Evolutionary conservation across 2,329 filamentous ascomycete species (phyloP).

Genomic region (Fusarium odoratissimum): DNA sequence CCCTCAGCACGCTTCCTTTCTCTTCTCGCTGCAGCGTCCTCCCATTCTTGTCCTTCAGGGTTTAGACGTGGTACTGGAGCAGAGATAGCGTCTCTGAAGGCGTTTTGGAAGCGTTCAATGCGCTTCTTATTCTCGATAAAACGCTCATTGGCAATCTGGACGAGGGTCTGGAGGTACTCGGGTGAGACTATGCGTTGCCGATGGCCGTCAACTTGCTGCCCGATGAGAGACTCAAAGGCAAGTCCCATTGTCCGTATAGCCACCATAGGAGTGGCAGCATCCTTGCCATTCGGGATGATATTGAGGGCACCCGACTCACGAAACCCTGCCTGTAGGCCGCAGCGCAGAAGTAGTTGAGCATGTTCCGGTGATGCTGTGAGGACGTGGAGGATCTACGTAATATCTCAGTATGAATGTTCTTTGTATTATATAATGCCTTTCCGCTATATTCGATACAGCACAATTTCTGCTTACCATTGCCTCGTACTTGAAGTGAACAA

Average conservation of each 20-base stretch:
- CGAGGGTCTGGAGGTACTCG: constrained; percentile 73
- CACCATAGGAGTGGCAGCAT: constrained; percentile 73
- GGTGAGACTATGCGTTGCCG: constrained; percentile 68
- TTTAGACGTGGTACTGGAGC: constrained; percentile 43
- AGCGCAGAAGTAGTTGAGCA: constrained; percentile 79
- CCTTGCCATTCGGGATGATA: constrained; percentile 55
- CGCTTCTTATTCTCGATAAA: constrained; percentile 77
- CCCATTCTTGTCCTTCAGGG: constrained; percentile 61
- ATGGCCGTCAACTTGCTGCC: constrained; percentile 58
- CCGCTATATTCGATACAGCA: background rate
- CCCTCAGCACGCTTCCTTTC: constrained; percentile 70
- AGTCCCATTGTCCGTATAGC: constrained; percentile 87
- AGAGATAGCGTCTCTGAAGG: constrained; percentile 56
- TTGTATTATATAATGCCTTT: constrained; percentile 40
- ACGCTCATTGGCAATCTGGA: constrained; percentile 78
- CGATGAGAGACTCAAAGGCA: constrained; percentile 83
- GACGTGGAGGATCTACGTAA: constrained; percentile 83
- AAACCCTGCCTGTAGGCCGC: constrained; percentile 85
- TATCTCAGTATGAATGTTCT: constrained; percentile 40
- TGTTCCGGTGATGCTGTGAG: constrained; percentile 79
- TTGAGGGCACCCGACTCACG: constrained; percentile 89
- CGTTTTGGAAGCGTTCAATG: constrained; percentile 71
- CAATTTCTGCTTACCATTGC: constrained; percentile 79
- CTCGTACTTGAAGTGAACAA: constrained; percentile 91
- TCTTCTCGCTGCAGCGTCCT: constrained; percentile 62